Evolutionary conservation across 768 basidiomycete species (phyloP).

Genomic region (Russula olivacea): DNA sequence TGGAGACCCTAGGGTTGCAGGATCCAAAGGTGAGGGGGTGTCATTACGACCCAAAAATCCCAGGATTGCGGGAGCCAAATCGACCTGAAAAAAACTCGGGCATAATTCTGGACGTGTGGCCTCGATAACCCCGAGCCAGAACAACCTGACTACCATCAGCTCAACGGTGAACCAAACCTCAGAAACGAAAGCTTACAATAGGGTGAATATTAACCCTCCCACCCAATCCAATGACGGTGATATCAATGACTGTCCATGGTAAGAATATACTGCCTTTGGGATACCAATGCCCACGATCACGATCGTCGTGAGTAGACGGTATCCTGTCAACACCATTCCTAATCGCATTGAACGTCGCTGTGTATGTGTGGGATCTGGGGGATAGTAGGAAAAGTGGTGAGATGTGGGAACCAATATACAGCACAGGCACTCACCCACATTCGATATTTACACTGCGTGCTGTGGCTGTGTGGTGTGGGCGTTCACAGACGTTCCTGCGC

Average conservation of each 20-base stretch:
- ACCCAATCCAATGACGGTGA: neutral
- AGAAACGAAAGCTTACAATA: neutral
- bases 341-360: neutral
- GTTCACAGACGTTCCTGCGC: too few relatives aligned
- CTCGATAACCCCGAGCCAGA: neutral
- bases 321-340: neutral
- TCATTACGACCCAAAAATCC: neutral
- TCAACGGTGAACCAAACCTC: neutral
- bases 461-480: too few relatives aligned
- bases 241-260: neutral
- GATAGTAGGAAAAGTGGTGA: too few relatives aligned
- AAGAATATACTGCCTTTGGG: neutral
- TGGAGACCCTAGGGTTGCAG: too few relatives aligned
- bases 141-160: neutral
- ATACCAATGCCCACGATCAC: neutral
- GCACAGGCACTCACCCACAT: too few relatives aligned
- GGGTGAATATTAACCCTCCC: neutral
- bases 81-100: neutral
- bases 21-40: too few relatives aligned
- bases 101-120: neutral
- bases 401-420: too few relatives aligned
- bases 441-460: too few relatives aligned
- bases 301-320: neutral
- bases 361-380: too few relatives aligned
- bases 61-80: neutral